Base-by-base conservation (phyloP, 306 rosid species). In the Glycine latifolia region DNA sequence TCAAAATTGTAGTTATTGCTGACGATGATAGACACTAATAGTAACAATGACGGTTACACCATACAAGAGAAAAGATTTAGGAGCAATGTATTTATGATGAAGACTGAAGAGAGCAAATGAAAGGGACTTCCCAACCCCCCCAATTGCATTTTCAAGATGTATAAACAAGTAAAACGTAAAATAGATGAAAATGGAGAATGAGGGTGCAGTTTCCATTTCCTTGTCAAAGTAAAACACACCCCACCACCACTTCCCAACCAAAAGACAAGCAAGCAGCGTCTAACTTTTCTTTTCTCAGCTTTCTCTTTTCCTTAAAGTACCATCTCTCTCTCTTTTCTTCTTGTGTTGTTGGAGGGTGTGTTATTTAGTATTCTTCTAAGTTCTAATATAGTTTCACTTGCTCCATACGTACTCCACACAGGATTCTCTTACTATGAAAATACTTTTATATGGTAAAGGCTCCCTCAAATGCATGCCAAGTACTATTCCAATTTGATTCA, bases 281-380 rank as follows among this genome's bases (percentile, higher is more conserved):
- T 78, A 26, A 85, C 93, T 90, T 88, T 86, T 71, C 76, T 80
- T 86, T 83, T 44, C 47, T 76, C 69, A 20, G 78, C 83, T 82
- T 84, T 90, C 87, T 85, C 94, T 89, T 88, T 89, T 83, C 79
- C 92, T 89, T 92, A 81, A 88, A 92, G 98, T 67, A 89, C 91
- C 91, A 82, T 83, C 26, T 54, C 73, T 85, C 78, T 83, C 77
- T 77, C 46, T 26, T 26, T 26, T 3, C 41, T 3, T 5, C 58
- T 60, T 82, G 53, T 70, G 75, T 14, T 85, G 94, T 82, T 85
- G 86, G 69, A 69, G 79, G 59, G 61, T 47, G 73, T 88, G 82
- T 60, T 76, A 79, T 84, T 81, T 79, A 83, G 88, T 87, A 79
- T 82, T 79, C 79, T 61, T 73, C 31, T 2, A 0, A 26, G 31